Percentiles rank a stretch among this genome's conserved stretches.
These are phyloP conservation scores for Polytrichum formosum DNA, from an alignment of 225 moss, liverwort and hornwort species.

Conservation along the genomic window DNA sequence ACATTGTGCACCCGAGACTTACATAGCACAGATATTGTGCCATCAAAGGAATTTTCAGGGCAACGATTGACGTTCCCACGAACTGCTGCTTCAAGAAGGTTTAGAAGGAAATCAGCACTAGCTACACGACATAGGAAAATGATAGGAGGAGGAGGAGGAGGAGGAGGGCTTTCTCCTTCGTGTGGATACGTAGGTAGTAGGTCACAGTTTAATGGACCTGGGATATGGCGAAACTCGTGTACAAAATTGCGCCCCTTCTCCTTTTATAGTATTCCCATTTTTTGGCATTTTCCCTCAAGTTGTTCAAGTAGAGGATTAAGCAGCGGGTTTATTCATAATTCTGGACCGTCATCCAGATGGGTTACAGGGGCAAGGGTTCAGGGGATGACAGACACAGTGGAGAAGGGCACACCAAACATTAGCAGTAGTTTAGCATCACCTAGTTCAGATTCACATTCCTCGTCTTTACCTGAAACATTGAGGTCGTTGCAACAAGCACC, in stretches of 20 bases:
- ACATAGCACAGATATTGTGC: constrained; percentile 2
- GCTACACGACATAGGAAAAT: constrained; percentile 13
- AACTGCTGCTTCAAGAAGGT: constrained; percentile 18
- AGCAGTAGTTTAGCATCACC: constrained; percentile 9
- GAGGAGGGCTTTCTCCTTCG: not conserved
- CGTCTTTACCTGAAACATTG: constrained; percentile 36
- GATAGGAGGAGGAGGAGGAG: not conserved
- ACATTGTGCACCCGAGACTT: constrained; percentile 10
- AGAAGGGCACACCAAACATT: constrained; percentile 22
- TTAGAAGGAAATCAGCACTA: constrained; percentile 14
- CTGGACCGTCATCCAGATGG: constrained; percentile 11
- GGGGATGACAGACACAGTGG: constrained; percentile 31
- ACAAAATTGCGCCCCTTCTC: constrained; percentile 15
- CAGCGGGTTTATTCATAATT: constrained; percentile 8
- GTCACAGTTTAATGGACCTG: not conserved
- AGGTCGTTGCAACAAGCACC: constrained; percentile 40
- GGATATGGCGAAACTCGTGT: constrained; percentile 10
- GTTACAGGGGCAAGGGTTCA: constrained; percentile 17
- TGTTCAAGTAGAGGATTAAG: constrained; percentile 19
- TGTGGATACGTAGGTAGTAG: constrained; percentile 3
- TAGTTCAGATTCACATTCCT: constrained; percentile 14
- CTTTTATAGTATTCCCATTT: constrained; percentile 12
- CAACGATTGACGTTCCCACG: constrained; percentile 11
- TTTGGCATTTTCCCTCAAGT: constrained; percentile 5
- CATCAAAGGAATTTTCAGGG: constrained; percentile 5